Evolutionary conservation across 2,329 filamentous ascomycete species (phyloP).

Genomic region (Penicillium sumatraense): DNA sequence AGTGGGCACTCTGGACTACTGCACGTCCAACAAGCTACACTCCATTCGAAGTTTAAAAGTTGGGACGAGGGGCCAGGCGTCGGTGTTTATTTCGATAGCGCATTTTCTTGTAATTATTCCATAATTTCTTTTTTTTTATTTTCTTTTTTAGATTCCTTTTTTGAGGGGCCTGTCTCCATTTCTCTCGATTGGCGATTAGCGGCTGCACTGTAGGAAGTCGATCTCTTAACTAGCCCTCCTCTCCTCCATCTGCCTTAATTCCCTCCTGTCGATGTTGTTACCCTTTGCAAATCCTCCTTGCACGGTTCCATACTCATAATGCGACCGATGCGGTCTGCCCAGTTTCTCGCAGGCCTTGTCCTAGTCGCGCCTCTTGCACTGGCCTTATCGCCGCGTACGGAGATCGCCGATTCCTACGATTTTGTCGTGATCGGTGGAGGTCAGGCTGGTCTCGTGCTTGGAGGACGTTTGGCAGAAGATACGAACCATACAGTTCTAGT

Average conservation of each 20-base stretch:
- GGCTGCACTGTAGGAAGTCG: no score
- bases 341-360: slow-evolving; percentile 10
- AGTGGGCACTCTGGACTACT: neutral
- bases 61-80: neutral
- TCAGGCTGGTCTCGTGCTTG: slow-evolving; percentile 58
- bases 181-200: no score
- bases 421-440: slow-evolving; percentile 59
- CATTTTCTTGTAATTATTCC: neutral
- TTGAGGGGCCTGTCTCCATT: neutral
- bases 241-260: neutral
- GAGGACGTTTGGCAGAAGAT: slow-evolving; percentile 49
- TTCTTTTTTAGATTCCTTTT: neutral
- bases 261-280: neutral
- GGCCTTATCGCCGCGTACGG: slow-evolving; percentile 30
- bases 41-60: neutral
- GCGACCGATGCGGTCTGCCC: slow-evolving; percentile 2
- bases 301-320: neutral
- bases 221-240: neutral
- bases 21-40: neutral
- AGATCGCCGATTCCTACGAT: slow-evolving; percentile 34
- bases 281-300: neutral
- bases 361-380: slow-evolving; percentile 21
- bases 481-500: slow-evolving; percentile 40
- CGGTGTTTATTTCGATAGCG: slow-evolving; percentile 1
- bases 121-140: neutral